Conservation (phyloP, 2,329 filamentous ascomycete genomes). For the Nothopassalora personata region DNA sequence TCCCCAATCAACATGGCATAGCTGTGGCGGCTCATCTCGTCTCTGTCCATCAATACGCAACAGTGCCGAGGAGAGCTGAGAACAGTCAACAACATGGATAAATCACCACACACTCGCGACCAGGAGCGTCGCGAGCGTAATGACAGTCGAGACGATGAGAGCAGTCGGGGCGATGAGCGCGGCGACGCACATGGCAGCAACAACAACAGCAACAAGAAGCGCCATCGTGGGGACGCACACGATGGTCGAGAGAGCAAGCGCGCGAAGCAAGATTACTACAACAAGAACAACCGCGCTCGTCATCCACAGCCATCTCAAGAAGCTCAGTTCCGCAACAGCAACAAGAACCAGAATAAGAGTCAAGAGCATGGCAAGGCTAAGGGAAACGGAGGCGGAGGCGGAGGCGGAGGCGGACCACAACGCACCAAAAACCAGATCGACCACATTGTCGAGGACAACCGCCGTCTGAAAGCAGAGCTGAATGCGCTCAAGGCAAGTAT, state of each 20-base stretch:
- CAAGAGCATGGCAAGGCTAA: background rate
- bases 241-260: background rate
- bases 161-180: background rate
- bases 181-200: background rate
- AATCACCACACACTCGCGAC: constrained; percentile 12
- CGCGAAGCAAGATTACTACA: background rate
- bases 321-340: background rate
- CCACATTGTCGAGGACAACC: background rate
- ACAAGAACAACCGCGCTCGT: background rate
- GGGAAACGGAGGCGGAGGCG: too few species aligned
- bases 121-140: constrained; percentile 6
- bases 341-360: background rate
- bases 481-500: background rate
- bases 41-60: constrained; percentile 20
- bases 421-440: background rate
- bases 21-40: constrained; percentile 29
- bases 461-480: background rate
- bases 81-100: constrained; percentile 12
- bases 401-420: background rate
- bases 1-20: background rate
- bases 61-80: constrained; percentile 31
- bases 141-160: background rate
- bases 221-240: background rate
- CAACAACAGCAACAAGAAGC: background rate
- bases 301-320: background rate